phyloP scores from a whole-genome alignment of 305 asterid species.

The Fraxinus sp. region DNA sequence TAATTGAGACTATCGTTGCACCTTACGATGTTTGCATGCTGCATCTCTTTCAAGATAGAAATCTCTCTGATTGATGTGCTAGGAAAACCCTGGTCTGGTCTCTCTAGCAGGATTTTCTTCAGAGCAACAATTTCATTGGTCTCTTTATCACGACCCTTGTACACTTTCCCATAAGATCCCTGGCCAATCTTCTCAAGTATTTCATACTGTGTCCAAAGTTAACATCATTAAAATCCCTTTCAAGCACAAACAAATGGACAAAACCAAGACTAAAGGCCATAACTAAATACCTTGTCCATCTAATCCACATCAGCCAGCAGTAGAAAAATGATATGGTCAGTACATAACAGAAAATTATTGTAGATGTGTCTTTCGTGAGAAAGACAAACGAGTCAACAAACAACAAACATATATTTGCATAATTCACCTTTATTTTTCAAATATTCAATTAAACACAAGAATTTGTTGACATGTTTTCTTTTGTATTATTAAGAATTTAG shows the following conservation, averaged over 20 bases:
- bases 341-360: not conserved
- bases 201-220: conserved; percentile 35
- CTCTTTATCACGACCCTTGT: conserved; percentile 43
- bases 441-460: not conserved
- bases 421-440: not conserved
- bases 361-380: not conserved
- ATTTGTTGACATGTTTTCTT: not conserved
- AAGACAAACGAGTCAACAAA: not conserved
- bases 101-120: conserved; percentile 49
- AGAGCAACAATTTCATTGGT: conserved; percentile 50
- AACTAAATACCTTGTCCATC: conserved; percentile 38
- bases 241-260: not conserved
- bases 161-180: conserved; percentile 51
- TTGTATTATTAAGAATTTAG: not conserved
- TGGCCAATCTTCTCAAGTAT: conserved; percentile 45
- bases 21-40: conserved; percentile 60
- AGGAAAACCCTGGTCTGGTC: conserved; percentile 53
- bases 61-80: conserved; percentile 51
- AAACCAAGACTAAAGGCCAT: not conserved
- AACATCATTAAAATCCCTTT: not conserved
- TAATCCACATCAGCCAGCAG: not conserved
- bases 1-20: conserved; percentile 8
- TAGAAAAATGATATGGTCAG: not conserved
- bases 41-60: conserved; percentile 57
- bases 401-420: not conserved